Evolutionary conservation across 2,329 filamentous ascomycete genomes (phyloP), one percentile per base, ranked within the genome.

Genomic region (Ceratocystis variospora): DNA sequence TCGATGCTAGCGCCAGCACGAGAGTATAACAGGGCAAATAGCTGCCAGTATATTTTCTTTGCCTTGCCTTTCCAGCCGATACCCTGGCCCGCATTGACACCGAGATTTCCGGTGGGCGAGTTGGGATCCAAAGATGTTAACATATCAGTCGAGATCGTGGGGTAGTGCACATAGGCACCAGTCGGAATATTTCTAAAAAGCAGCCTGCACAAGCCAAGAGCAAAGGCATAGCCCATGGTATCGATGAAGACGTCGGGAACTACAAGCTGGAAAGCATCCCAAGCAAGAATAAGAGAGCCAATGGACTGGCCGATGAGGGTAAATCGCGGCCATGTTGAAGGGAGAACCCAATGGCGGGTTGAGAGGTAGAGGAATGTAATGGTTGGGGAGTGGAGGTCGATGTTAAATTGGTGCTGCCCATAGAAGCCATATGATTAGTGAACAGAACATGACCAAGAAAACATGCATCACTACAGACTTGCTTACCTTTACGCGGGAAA

Each of bases 91-190:
- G 92, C 89, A 73, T 97, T 94, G 66, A 96, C 80, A 2, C 93
- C 88, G 76, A 83, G 87, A 66, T 74, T 75, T 15, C 86, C 88
- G 61, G 79, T 82, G 44, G 76, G 69, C 1, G 80, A 82, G 7
- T 74, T 75, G 7, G 88, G 84, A 70, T 91, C 84, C 3, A 96
- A 83, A 19, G 89, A 93, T 25, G 85, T 82, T 3, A 99, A 83
- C 94, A 99, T 99, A 72, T 99, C 94, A 63, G 91, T 99, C 2
- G 92, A 96, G 65, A 99, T 99, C 66, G 93, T 97, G 0, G 94
- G 94, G 74, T 97, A 99, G 77, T 99, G 94, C 0, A 97, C 92
- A 73, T 99, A 99, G 64, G 94, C 92, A 59, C 84, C 91, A 0
- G 91, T 96, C 0, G 93, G 89, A 1, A 96, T 83, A 45, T 78